A percentile compares a stretch with the other conserved stretches of the same genome.
phyloP scores from a whole-genome alignment of 2,329 filamentous ascomycete genomes.

The Paecilomyces formosus region DNA sequence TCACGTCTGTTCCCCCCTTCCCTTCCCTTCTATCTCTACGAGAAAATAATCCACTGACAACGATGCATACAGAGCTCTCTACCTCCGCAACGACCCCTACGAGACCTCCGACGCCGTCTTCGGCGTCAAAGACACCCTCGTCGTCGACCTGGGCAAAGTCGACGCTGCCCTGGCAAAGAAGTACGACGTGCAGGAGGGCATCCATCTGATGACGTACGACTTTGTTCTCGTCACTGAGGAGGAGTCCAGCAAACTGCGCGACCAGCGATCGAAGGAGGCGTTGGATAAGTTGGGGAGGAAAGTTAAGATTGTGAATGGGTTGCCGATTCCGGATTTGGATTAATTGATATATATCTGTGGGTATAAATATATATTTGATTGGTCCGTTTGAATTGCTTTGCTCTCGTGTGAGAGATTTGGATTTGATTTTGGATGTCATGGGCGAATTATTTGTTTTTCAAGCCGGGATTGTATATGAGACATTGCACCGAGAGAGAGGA shows the following conservation, averaged over 20 bases:
- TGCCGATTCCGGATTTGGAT: slow-evolving; percentile 66
- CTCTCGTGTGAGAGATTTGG: too few species aligned
- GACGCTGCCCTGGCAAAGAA: slow-evolving; percentile 47
- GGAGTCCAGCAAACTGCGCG: slow-evolving; percentile 60
- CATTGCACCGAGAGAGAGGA: too few species aligned
- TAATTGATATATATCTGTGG: slow-evolving; percentile 22
- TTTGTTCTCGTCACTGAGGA: slow-evolving; percentile 69
- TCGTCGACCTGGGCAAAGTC: slow-evolving; percentile 54
- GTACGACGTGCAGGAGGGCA: slow-evolving; percentile 58
- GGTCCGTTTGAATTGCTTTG: too few species aligned
- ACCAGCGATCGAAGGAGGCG: slow-evolving; percentile 59
- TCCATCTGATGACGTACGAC: slow-evolving; percentile 60
- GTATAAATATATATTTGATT: too few species aligned
- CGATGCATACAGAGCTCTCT: slow-evolving; percentile 54
- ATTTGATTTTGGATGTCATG: too few species aligned
- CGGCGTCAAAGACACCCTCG: slow-evolving; percentile 72
- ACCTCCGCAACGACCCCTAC: slow-evolving; percentile 70
- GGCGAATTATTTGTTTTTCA: too few species aligned
- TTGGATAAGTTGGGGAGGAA: slow-evolving; percentile 58
- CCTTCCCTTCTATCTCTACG: neutral
- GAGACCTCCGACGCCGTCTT: slow-evolving; percentile 81
- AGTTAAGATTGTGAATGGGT: slow-evolving; percentile 66
- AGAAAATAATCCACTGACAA: neutral
- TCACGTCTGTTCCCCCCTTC: slow-evolving; percentile 59
- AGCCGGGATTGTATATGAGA: too few species aligned